phyloP scores from a whole-genome alignment of 228 moss, liverwort and hornwort species.

The Sphagnum fallax region DNA sequence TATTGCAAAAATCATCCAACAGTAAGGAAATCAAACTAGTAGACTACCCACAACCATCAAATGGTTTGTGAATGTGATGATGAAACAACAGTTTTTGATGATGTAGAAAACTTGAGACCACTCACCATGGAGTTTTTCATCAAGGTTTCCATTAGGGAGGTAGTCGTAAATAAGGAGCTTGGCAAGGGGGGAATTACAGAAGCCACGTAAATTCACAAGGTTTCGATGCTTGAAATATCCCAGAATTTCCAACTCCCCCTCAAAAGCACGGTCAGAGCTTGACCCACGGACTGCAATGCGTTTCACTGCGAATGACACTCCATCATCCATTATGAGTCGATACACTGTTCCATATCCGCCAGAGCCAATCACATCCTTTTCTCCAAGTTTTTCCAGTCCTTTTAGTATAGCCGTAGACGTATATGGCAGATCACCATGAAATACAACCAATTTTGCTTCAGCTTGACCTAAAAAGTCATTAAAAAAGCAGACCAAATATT shows the following conservation, averaged over 20 bases:
- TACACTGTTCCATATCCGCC: constrained; percentile 92
- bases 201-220: constrained; percentile 81
- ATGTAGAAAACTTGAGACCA: constrained; percentile 5
- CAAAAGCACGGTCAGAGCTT: constrained; percentile 73
- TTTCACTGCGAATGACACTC: constrained; percentile 76
- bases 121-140: constrained; percentile 75
- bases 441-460: constrained; percentile 57
- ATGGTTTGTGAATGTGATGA: not conserved
- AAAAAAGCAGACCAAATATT: not conserved
- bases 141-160: constrained; percentile 72
- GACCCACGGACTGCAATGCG: constrained; percentile 52
- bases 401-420: constrained; percentile 64
- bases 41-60: not conserved
- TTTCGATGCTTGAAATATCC: constrained; percentile 93
- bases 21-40: not conserved
- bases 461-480: constrained; percentile 12
- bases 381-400: constrained; percentile 73
- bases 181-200: constrained; percentile 74
- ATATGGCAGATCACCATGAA: constrained; percentile 89
- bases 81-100: not conserved
- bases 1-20: not conserved
- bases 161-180: constrained; percentile 88
- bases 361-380: constrained; percentile 78
- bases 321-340: constrained; percentile 85
- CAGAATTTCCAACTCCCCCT: constrained; percentile 73